phyloP scores from a whole-genome alignment of 2,329 filamentous ascomycete species.

The Cordyceps militaris region DNA sequence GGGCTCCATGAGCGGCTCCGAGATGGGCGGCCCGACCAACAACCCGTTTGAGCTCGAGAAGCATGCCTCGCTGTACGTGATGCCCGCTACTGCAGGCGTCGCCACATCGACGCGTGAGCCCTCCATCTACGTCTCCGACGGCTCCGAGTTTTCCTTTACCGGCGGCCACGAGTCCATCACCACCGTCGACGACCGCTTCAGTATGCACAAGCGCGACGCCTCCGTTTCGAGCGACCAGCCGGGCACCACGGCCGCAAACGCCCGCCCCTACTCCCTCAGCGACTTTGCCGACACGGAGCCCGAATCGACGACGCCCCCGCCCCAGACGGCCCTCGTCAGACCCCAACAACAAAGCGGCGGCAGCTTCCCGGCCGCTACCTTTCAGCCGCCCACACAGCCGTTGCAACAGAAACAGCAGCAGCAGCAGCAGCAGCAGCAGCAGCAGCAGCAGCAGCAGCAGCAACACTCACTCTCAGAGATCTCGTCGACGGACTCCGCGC shows the following conservation, averaged over 20 bases:
- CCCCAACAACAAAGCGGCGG: slow-evolving; percentile 13
- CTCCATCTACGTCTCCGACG: slow-evolving; percentile 55
- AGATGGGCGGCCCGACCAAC: slow-evolving; percentile 43
- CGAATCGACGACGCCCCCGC: slow-evolving; percentile 24
- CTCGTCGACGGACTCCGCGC: neutral
- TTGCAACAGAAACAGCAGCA: neutral
- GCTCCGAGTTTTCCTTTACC: slow-evolving; percentile 41
- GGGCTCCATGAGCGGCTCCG: slow-evolving; percentile 48
- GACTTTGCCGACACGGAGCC: slow-evolving; percentile 36
- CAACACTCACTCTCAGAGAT: slow-evolving; percentile 16
- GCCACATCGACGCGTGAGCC: slow-evolving; percentile 39
- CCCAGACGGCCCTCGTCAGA: slow-evolving; percentile 24
- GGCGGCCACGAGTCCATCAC: slow-evolving; percentile 21
- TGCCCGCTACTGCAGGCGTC: too few species aligned
- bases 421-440: slow-evolving; percentile 17
- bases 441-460: slow-evolving; percentile 17
- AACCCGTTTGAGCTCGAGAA: slow-evolving; percentile 58
- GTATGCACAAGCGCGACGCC: slow-evolving; percentile 12
- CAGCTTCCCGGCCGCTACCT: slow-evolving; percentile 15
- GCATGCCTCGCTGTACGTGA: slow-evolving; percentile 49
- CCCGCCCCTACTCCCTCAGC: slow-evolving; percentile 32
- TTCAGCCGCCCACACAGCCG: slow-evolving; percentile 15
- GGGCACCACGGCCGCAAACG: slow-evolving; percentile 5
- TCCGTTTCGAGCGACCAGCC: slow-evolving; percentile 14
- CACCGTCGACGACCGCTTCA: slow-evolving; percentile 11